A percentile compares a stretch with the other conserved stretches of the same genome.
Evolutionary conservation across 306 rosid species (phyloP).

Genomic region (Prunus campanulata): DNA sequence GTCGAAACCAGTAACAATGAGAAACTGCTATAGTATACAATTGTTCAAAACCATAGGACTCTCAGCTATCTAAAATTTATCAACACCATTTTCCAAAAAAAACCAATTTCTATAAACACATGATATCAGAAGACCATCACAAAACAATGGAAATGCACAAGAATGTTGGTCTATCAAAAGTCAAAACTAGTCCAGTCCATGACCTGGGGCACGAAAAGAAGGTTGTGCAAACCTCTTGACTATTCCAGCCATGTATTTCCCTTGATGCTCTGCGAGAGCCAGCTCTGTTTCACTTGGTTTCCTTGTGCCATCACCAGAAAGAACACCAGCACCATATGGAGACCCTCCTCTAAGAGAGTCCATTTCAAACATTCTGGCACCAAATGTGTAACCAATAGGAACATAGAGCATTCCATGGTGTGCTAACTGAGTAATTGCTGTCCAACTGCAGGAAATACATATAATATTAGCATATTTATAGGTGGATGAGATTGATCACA

Average conservation of each 20-base stretch:
- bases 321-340: conserved; percentile 74
- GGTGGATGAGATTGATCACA: background rate
- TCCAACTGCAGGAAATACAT: conserved; percentile 54
- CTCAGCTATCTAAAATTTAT: conserved; percentile 9
- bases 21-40: background rate
- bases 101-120: conserved; percentile 19
- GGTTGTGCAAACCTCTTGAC: conserved; percentile 46
- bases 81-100: background rate
- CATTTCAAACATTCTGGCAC: conserved; percentile 63
- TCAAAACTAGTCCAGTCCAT: background rate
- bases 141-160: conserved; percentile 4
- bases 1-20: conserved; percentile 1
- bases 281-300: conserved; percentile 54
- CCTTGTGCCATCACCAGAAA: conserved; percentile 74
- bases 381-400: conserved; percentile 72
- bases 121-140: conserved; percentile 19
- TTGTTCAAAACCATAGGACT: background rate
- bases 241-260: conserved; percentile 65
- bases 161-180: background rate
- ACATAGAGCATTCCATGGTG: conserved; percentile 87
- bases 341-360: conserved; percentile 71
- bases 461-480: background rate
- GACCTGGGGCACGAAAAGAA: conserved; percentile 9
- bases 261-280: conserved; percentile 74
- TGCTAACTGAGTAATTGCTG: conserved; percentile 75